Percentiles rank a stretch among this genome's conserved stretches.
Conservation (phyloP, 2,329 filamentous ascomycete species). For the Lachnellula suecica region DNA sequence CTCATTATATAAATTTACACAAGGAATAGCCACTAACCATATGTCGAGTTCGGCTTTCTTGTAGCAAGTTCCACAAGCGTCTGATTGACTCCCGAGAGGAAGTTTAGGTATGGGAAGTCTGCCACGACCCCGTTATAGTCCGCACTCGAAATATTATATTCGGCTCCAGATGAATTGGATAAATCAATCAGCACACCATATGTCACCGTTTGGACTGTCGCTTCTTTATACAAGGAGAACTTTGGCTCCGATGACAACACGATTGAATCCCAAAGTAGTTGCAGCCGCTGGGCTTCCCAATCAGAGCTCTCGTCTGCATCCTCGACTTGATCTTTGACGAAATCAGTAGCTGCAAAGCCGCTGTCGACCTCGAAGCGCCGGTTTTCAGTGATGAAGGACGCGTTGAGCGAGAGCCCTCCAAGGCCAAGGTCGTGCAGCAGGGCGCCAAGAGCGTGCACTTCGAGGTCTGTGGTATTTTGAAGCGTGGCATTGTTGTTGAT, state of each 20-base stretch:
- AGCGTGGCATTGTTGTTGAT: conserved; percentile 32
- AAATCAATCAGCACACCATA: conserved; percentile 40
- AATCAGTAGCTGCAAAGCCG: conserved; percentile 43
- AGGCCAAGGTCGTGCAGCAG: conserved; percentile 45
- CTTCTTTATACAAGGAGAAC: conserved; percentile 42
- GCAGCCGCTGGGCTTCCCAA: conserved; percentile 41
- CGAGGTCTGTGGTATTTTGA: conserved; percentile 30
- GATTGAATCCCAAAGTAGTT: conserved; percentile 49
- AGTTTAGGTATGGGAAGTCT: conserved; percentile 33
- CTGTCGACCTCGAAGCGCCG: conserved; percentile 51
- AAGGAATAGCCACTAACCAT: conserved; percentile 14
- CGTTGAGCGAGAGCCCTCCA: conserved; percentile 37
- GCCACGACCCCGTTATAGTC: conserved; percentile 31
- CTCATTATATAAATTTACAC: conserved; percentile 12
- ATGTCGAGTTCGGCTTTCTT: conserved; percentile 12
- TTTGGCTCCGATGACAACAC: conserved; percentile 40
- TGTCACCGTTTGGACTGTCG: conserved; percentile 36
- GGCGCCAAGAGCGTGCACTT: conserved; percentile 39
- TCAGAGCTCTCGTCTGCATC: conserved; percentile 7
- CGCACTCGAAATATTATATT: conserved; percentile 26
- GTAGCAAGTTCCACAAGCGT: conserved; percentile 9
- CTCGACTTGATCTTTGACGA: conserved; percentile 30
- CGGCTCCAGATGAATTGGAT: conserved; percentile 6
- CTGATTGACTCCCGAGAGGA: conserved; percentile 23
- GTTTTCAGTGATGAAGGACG: conserved; percentile 38